Percentiles rank a stretch among this genome's conserved stretches.
Conservation (phyloP, 2,329 filamentous ascomycete species). For the Fusarium nurragi region DNA sequence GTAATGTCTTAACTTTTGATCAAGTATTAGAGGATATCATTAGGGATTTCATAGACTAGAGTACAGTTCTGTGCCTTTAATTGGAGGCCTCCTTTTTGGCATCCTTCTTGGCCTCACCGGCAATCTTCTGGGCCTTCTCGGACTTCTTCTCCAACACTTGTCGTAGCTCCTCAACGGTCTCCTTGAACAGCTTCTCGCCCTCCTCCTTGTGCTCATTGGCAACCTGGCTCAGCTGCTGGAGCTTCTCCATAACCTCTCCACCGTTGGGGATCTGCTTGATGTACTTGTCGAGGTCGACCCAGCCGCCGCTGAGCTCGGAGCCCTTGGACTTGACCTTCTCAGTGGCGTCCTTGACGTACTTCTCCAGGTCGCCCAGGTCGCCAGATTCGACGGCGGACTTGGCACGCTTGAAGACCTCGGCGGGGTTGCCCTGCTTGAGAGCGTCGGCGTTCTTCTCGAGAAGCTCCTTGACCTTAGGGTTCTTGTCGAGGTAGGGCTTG, state of each 20-base stretch:
- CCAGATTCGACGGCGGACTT: constrained; percentile 70
- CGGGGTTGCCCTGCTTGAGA: constrained; percentile 73
- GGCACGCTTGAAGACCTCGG: constrained; percentile 70
- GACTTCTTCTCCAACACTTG: constrained; percentile 70
- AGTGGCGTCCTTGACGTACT: constrained; percentile 47
- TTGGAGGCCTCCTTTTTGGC: constrained; percentile 56
- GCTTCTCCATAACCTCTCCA: constrained; percentile 70
- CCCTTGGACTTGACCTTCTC: constrained; percentile 59
- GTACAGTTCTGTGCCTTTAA: constrained; percentile 38
- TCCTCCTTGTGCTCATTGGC: constrained; percentile 75
- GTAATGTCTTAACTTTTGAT: constrained; percentile 11
- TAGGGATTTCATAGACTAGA: constrained; percentile 14
- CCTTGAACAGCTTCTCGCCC: constrained; percentile 74
- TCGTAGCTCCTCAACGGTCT: constrained; percentile 73
- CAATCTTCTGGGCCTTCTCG: constrained; percentile 66
- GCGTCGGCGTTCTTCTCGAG: constrained; percentile 75
- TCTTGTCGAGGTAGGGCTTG: constrained; percentile 78
- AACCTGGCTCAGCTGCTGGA: constrained; percentile 71
- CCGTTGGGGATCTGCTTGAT: constrained; percentile 72
- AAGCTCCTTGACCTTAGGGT: constrained; percentile 77
- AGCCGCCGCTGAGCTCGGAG: constrained; percentile 50
- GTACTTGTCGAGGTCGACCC: constrained; percentile 67
- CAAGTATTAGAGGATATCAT: constrained; percentile 23
- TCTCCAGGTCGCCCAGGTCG: constrained; percentile 58
- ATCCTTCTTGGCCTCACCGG: constrained; percentile 63